Percentiles rank a stretch among this genome's conserved stretches.
phyloP scores from a whole-genome alignment of 1,284 basidiomycete species.

The Phenoliferia sp. region DNA sequence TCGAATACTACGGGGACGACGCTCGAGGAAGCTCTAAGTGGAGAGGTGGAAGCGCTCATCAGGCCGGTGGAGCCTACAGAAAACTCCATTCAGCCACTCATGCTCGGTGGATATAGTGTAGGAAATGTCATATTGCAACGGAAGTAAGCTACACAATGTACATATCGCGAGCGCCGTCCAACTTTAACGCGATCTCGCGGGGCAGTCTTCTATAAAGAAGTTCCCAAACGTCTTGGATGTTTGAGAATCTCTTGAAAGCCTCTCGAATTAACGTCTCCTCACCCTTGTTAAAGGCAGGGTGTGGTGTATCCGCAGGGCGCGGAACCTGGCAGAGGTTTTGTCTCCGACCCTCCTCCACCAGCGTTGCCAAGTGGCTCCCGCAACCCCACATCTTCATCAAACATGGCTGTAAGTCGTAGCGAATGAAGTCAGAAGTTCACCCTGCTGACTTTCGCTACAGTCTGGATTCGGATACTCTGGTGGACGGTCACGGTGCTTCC shows the following conservation, averaged over 20 bases:
- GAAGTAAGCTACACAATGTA: background rate
- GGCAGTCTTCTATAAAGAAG: too few species aligned
- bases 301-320: too few species aligned
- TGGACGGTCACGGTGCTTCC: constrained; percentile 80
- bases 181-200: too few species aligned
- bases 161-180: too few species aligned
- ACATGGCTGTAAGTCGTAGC: constrained; percentile 4
- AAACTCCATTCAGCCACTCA: constrained; percentile 1
- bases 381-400: background rate
- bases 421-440: background rate
- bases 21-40: constrained; percentile 16
- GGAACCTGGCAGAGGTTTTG: too few species aligned
- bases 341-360: too few species aligned
- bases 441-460: background rate
- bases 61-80: background rate
- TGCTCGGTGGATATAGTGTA: constrained; percentile 22
- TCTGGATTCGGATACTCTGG: constrained; percentile 61
- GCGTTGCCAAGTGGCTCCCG: too few species aligned
- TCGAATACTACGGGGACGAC: constrained; percentile 13
- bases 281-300: too few species aligned
- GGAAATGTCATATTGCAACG: constrained; percentile 20
- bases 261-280: too few species aligned
- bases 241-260: too few species aligned
- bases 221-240: too few species aligned
- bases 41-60: background rate